Evolutionary conservation across 176 grass and related monocot species (phyloP).

Genomic region (Hordeum marinum): DNA sequence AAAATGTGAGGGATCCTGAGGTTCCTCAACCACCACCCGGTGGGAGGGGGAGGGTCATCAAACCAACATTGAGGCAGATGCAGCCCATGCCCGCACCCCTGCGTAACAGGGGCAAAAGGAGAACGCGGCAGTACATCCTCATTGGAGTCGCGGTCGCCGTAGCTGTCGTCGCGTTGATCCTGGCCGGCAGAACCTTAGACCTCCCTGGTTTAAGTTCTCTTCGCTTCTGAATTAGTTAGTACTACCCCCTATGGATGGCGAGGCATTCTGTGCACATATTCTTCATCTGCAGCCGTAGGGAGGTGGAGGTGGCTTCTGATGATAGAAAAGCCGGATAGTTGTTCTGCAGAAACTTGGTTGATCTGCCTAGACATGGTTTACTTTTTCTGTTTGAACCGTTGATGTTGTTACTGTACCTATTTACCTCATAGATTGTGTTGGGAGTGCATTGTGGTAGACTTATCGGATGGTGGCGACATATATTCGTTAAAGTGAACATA

Average conservation of each 20-base stretch:
- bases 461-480: conserved; percentile 38
- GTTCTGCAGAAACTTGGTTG: conserved; percentile 7
- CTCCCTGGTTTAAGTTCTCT: conserved; percentile 35
- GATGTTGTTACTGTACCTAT: conserved; percentile 34
- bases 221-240: conserved; percentile 11
- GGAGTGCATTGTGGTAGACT: conserved; percentile 31
- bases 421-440: conserved; percentile 37
- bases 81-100: conserved; percentile 62
- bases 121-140: conserved; percentile 57
- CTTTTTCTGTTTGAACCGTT: conserved; percentile 12
- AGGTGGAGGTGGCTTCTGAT: conserved; percentile 4
- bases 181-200: conserved; percentile 51
- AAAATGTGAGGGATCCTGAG: conserved; percentile 26
- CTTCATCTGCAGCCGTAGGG: not conserved
- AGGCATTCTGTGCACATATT: not conserved
- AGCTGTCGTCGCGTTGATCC: conserved; percentile 48
- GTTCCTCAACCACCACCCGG: not conserved
- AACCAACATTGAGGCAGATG: conserved; percentile 50
- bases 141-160: conserved; percentile 28
- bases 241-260: not conserved
- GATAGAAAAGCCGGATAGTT: not conserved
- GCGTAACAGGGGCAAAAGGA: conserved; percentile 60
- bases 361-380: conserved; percentile 6
- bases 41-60: conserved; percentile 32
- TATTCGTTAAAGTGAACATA: conserved; percentile 44